phyloP scores from a whole-genome alignment of 2,329 filamentous ascomycete genomes.

The Chaetomium olivaceum region DNA sequence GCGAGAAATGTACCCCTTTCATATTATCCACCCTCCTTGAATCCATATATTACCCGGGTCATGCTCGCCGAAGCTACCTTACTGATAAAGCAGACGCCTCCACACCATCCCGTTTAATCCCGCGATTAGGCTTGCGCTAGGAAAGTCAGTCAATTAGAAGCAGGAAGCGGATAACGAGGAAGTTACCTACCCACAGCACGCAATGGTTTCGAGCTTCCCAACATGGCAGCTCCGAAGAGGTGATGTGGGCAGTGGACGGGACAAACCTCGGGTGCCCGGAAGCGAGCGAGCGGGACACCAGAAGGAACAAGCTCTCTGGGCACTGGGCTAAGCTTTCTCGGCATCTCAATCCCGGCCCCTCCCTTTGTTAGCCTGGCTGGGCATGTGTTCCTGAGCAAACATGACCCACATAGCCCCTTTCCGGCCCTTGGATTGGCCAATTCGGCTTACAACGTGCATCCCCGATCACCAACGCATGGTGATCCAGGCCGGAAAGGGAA shows the following conservation, averaged over 20 bases:
- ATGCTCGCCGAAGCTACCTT: background rate
- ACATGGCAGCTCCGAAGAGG: background rate
- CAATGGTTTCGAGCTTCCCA: slow-evolving; percentile 9
- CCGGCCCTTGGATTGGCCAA: slow-evolving; percentile 13
- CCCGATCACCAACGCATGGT: background rate
- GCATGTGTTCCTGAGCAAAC: background rate
- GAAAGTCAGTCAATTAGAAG: background rate
- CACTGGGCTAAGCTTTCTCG: slow-evolving; percentile 16
- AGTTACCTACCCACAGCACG: background rate
- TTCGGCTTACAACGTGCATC: slow-evolving; percentile 3
- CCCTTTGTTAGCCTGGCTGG: background rate
- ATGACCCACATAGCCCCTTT: background rate
- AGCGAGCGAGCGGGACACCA: background rate
- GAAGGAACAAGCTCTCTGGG: slow-evolving; percentile 16
- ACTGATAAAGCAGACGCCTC: background rate
- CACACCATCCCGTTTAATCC: background rate
- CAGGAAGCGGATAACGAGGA: background rate
- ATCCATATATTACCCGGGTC: background rate
- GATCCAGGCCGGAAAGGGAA: slow-evolving; percentile 16
- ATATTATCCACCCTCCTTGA: background rate
- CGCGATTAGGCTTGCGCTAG: background rate
- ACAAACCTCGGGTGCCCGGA: background rate
- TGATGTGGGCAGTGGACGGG: background rate
- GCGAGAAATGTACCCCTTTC: background rate
- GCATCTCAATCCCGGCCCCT: background rate